Evolutionary conservation across 371 early-diverging fungal species (phyloP), one percentile per base, ranked within the genome.

Genomic region (Apophysomyces variabilis): DNA sequence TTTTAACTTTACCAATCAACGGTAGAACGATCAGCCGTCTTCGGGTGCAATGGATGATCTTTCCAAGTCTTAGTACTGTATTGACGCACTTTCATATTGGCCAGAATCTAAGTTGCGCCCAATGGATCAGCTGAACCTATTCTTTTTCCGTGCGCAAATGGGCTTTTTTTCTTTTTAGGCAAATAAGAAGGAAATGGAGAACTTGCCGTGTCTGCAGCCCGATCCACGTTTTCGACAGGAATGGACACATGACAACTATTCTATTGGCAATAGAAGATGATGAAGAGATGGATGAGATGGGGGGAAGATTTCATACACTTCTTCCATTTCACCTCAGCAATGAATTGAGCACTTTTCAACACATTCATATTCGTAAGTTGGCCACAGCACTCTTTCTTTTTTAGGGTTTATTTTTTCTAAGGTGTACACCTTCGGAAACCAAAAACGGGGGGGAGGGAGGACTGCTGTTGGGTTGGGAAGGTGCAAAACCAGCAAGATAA

Each of bases 31-130:
- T 89, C 80, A 26, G 84, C 83, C 32, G 68, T 73, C 58, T 88
- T 86, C 4, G 93, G 93, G 62, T 91, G 89, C 67, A 93, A 73
- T 14, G 85, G 75, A 66, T 93, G 92, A 58, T 82, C 79, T 50
- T 90, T 92, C 93, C 93, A 92, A 37, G 86, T 84, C 57, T 85
- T 81, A 5, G 89, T 85, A 14, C 89, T 88, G 66, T 93, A 93
- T 9, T 77, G 73, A 7, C 78, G 76, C 43, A 67, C 70, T 57
- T 87, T 84, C 90, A 93, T 90, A 37, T 85, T 85, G 36, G 74
- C 71, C 61, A 85, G 72, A 56, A 91, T 86, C 87, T 90, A 54
- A 41, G 26, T 26, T 1, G 37, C 21, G 26, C 8, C 13, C 36
- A 56, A 38, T 57, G 58, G 41, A 59, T 58, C 38, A 46, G 39